A percentile compares a stretch with the other conserved stretches of the same genome.
These are phyloP conservation scores for Acanthamoeba castellanii DNA, from an alignment of 208 protist species.

Conservation along the genomic window DNA sequence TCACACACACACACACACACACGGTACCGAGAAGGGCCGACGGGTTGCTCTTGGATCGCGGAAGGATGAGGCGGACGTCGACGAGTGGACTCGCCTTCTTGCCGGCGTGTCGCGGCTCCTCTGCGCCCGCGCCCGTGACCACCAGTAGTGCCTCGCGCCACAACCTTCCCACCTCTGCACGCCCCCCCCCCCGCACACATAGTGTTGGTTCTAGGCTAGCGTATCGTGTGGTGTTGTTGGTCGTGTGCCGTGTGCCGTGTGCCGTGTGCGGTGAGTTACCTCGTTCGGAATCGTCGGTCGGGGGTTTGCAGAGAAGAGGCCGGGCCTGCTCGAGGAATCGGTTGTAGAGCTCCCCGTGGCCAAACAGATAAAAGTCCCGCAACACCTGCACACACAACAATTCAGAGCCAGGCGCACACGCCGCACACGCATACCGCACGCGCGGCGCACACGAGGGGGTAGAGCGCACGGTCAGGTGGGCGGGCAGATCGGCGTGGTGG, in stretches of 20 bases:
- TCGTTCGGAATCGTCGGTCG: neutral
- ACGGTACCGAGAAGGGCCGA: neutral
- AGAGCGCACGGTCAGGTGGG: neutral
- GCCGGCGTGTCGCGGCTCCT: neutral
- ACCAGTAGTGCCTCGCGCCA: neutral
- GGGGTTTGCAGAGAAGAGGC: neutral
- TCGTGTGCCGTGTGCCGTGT: neutral
- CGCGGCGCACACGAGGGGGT: neutral
- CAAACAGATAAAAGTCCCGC: conserved; percentile 7
- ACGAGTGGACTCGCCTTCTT: neutral
- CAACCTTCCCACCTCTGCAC: neutral
- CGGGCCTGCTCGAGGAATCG: neutral
- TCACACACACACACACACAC: too few relatives aligned
- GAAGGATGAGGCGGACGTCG: neutral
- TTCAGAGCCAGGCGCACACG: neutral
- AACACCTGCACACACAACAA: neutral
- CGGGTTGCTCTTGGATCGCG: neutral
- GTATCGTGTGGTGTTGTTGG: neutral
- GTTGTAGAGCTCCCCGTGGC: conserved; percentile 27
- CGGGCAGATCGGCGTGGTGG: conserved; percentile 15
- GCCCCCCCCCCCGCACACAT: too few relatives aligned
- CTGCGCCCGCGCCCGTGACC: neutral
- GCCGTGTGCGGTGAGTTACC: neutral
- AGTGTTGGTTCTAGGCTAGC: too few relatives aligned
- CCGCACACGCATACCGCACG: neutral